phyloP scores from a whole-genome alignment of 768 basidiomycete genomes.

The Daedaleopsis sinensis region DNA sequence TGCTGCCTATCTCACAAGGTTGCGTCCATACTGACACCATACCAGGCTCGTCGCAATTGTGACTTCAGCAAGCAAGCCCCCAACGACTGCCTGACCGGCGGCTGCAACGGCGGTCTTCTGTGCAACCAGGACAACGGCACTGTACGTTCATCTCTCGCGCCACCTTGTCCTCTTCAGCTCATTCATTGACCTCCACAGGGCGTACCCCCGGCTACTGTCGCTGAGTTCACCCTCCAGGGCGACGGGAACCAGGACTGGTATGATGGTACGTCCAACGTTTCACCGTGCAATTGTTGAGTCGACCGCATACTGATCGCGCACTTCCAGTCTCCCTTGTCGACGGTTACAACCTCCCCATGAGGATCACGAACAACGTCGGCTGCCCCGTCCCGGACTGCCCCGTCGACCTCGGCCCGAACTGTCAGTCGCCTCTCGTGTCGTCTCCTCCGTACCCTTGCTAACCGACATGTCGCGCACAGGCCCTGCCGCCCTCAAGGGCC shows the following conservation, averaged over 20 bases:
- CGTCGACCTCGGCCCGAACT: slow-evolving; percentile 41
- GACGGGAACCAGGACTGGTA: slow-evolving; percentile 34
- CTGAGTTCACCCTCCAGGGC: slow-evolving; percentile 38
- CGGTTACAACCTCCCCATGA: slow-evolving; percentile 39
- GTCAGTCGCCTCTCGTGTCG: slow-evolving; percentile 7
- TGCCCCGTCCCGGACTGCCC: slow-evolving; percentile 40
- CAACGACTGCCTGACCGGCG: slow-evolving; percentile 39
- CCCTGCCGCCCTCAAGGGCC: slow-evolving; percentile 37
- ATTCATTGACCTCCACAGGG: slow-evolving; percentile 22
- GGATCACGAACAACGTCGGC: slow-evolving; percentile 34
- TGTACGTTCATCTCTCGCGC: slow-evolving; percentile 21
- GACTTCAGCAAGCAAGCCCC: slow-evolving; percentile 34
- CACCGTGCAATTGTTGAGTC: background rate
- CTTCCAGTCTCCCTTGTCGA: slow-evolving; percentile 34
- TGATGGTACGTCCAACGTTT: slow-evolving; percentile 28
- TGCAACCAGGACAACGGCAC: slow-evolving; percentile 42
- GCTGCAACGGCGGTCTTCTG: slow-evolving; percentile 43
- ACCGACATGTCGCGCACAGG: slow-evolving; percentile 22
- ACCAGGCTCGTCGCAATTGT: slow-evolving; percentile 42
- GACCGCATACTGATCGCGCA: background rate
- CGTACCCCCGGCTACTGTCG: slow-evolving; percentile 39
- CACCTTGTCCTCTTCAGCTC: background rate
- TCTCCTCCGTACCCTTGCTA: background rate
- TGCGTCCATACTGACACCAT: too few species aligned
- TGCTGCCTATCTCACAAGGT: too few species aligned